phyloP scores from a whole-genome alignment of 2,329 filamentous ascomycete species.

The Fusarium veterinarium region DNA sequence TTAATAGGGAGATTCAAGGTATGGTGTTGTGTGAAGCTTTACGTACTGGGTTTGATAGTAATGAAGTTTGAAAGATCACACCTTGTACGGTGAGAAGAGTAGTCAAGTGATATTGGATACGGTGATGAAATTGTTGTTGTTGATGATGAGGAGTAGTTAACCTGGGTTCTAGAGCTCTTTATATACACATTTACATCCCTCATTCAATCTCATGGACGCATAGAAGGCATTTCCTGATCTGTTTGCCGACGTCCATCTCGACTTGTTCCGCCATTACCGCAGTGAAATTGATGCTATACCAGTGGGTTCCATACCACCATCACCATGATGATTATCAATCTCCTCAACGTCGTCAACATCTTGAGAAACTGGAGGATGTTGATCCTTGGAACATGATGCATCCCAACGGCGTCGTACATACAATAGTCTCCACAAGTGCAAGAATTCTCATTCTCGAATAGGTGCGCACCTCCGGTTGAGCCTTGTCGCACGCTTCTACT shows the following conservation, averaged over 20 bases:
- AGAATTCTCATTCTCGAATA: not conserved
- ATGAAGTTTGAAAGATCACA: not conserved
- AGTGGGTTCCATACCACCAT: too few relatives aligned
- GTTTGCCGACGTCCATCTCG: not conserved
- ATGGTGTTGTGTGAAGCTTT: fast-evolving
- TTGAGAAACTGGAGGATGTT: too few relatives aligned
- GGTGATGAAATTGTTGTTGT: not conserved
- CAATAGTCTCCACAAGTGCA: too few relatives aligned
- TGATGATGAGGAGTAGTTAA: not conserved
- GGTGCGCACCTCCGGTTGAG: not conserved
- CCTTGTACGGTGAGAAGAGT: not conserved
- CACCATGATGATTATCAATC: fast-evolving
- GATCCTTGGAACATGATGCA: not conserved
- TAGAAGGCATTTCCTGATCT: not conserved
- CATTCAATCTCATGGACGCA: not conserved
- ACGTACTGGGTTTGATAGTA: not conserved
- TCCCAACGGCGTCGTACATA: not conserved
- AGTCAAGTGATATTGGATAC: not conserved
- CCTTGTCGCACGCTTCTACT: not conserved
- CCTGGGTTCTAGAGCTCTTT: fast-evolving
- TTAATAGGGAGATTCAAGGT: not conserved
- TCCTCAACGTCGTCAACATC: fast-evolving
- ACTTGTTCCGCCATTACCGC: not conserved
- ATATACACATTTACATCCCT: not conserved
- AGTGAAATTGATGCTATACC: too few relatives aligned